These are phyloP conservation scores for Podaxis pistillaris DNA, from an alignment of 768 basidiomycete species.

Conservation along the genomic window DNA sequence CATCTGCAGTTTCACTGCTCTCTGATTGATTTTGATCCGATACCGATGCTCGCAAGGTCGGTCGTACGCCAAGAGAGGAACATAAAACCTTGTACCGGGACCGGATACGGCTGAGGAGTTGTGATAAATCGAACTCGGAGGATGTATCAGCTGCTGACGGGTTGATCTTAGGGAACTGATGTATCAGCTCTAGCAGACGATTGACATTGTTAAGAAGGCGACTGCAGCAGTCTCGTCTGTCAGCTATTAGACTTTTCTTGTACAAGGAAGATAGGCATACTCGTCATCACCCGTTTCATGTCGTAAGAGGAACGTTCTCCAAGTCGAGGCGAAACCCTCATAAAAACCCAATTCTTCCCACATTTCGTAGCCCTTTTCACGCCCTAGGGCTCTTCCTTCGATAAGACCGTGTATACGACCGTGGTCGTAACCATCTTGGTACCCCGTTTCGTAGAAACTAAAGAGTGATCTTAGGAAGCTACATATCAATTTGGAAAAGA, in stretches of 20 bases:
- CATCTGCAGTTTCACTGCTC: background rate
- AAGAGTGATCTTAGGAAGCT: background rate
- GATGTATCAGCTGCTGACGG: constrained; percentile 46
- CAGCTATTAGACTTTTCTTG: background rate
- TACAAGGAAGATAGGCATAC: background rate
- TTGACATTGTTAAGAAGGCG: constrained; percentile 63
- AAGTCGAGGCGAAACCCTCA: constrained; percentile 78
- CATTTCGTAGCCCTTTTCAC: constrained; percentile 90
- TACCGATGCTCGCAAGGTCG: constrained; percentile 35
- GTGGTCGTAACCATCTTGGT: constrained; percentile 73
- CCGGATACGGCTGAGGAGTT: constrained; percentile 79
- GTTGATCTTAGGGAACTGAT: constrained; percentile 76
- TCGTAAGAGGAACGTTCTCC: constrained; percentile 29
- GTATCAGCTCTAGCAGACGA: constrained; percentile 68
- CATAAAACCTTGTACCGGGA: constrained; percentile 88
- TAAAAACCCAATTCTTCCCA: constrained; percentile 97
- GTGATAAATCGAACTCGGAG: constrained; percentile 61
- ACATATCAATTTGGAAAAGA: background rate
- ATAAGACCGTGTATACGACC: constrained; percentile 80
- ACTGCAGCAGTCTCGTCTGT: constrained; percentile 29
- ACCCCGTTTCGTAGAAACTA: constrained; percentile 83
- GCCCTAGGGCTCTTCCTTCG: constrained; percentile 86
- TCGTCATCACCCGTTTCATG: background rate
- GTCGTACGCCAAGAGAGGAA: constrained; percentile 69
- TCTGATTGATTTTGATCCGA: constrained; percentile 3